phyloP scores from a whole-genome alignment of 2,329 filamentous ascomycete species.

The Clathrospora elynae region DNA sequence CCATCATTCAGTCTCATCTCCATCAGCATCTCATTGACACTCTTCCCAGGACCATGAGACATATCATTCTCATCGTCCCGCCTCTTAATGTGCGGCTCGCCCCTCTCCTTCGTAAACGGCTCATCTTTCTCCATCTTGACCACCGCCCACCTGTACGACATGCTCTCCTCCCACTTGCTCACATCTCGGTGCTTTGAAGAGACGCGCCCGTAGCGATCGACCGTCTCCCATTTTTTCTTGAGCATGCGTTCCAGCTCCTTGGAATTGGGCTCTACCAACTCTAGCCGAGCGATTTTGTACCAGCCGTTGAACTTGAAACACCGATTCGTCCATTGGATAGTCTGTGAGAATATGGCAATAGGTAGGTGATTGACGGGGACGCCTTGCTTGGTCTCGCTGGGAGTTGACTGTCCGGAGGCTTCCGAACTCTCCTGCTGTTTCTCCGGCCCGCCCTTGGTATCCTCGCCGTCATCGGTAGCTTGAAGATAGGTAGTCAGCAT shows the following conservation, averaged over 20 bases:
- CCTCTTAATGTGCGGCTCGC: not conserved
- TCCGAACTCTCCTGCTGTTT: too few relatives aligned
- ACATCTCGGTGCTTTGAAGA: not conserved
- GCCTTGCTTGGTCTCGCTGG: not conserved
- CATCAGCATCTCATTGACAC: not conserved
- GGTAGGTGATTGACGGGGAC: not conserved
- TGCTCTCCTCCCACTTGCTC: not conserved
- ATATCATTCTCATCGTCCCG: not conserved
- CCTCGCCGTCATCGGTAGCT: too few relatives aligned
- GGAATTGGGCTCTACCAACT: not conserved
- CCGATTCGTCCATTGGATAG: not conserved
- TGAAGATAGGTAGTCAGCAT: too few relatives aligned
- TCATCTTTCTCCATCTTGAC: slow-evolving; percentile 1
- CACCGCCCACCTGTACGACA: slow-evolving; percentile 1
- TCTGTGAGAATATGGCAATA: not conserved
- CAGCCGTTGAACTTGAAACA: not conserved
- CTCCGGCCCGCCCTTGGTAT: too few relatives aligned
- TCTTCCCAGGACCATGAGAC: not conserved
- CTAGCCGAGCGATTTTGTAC: not conserved
- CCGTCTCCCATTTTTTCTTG: not conserved
- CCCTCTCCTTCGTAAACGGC: not conserved
- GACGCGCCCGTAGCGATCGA: not conserved
- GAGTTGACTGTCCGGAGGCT: too few relatives aligned
- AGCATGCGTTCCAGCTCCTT: not conserved
- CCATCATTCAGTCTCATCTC: not conserved